A percentile compares a stretch with the other conserved stretches of the same genome.
phyloP scores from a whole-genome alignment of 2,329 filamentous ascomycete genomes.

The Niveomyces coronatus region DNA sequence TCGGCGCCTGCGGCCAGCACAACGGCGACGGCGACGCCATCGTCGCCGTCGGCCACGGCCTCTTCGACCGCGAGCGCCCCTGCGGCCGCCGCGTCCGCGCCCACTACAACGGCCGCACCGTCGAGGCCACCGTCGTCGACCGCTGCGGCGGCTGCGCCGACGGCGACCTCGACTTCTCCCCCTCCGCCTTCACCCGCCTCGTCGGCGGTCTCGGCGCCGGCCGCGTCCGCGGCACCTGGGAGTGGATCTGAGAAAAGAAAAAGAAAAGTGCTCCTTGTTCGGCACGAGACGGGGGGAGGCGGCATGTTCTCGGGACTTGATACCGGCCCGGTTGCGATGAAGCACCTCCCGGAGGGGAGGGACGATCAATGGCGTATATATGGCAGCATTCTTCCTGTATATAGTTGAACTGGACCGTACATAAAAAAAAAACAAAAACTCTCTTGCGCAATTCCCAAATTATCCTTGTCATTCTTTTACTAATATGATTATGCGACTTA shows the following conservation, averaged over 20 bases:
- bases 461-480: no score
- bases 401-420: no score
- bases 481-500: no score
- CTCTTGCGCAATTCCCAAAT: no score
- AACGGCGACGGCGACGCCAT: slow-evolving; percentile 47
- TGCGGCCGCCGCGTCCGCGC: slow-evolving; percentile 60
- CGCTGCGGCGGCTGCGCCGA: slow-evolving; percentile 43
- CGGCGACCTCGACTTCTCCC: slow-evolving; percentile 38
- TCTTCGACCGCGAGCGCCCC: slow-evolving; percentile 50
- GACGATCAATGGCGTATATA: no score
- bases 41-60: slow-evolving; percentile 54
- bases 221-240: slow-evolving; percentile 17
- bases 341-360: no score
- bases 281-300: no score
- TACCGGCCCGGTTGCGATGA: no score
- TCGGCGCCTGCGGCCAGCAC: slow-evolving; percentile 59
- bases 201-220: slow-evolving; percentile 22
- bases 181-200: slow-evolving; percentile 34
- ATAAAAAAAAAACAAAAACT: no score
- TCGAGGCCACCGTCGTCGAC: slow-evolving; percentile 58
- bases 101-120: slow-evolving; percentile 31
- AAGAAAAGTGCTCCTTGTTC: no score
- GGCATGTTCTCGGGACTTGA: no score
- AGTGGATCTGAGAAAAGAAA: slow-evolving; percentile 15
- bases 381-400: no score